Evolutionary conservation across 2,329 filamentous ascomycete genomes (phyloP).

Genomic region (Phyllosticta ampelicida): DNA sequence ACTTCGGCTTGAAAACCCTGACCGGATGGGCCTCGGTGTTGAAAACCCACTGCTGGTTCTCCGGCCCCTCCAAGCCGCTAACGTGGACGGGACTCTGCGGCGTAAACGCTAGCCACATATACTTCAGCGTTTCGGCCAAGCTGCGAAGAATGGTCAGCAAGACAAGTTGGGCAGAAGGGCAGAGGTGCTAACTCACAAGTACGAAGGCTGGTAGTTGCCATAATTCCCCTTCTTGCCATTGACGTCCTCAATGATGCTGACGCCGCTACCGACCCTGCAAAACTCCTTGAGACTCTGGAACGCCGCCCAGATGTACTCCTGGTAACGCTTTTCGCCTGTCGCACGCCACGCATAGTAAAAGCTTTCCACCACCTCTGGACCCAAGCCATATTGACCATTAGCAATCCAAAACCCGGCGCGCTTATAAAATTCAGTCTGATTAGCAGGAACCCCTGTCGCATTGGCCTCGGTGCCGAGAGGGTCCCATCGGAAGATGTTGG

Average conservation of each 20-base stretch:
- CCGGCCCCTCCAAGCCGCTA: constrained; percentile 23
- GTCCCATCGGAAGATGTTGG: constrained; percentile 46
- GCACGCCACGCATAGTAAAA: constrained; percentile 80
- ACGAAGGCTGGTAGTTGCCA: constrained; percentile 69
- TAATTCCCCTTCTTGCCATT: constrained; percentile 51
- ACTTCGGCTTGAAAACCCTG: constrained; percentile 24
- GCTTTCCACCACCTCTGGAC: constrained; percentile 73
- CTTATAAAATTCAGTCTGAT: constrained; percentile 47
- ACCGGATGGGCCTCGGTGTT: constrained; percentile 57
- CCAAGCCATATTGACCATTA: constrained; percentile 51
- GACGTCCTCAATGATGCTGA: constrained; percentile 55
- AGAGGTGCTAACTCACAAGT: constrained; percentile 40
- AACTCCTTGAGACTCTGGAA: constrained; percentile 58
- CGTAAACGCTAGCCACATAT: constrained; percentile 61
- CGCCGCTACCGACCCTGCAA: constrained; percentile 55
- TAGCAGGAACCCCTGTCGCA: constrained; percentile 7
- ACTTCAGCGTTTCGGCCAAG: constrained; percentile 83
- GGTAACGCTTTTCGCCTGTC: constrained; percentile 65
- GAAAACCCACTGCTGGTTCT: constrained; percentile 47
- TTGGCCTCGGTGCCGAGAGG: not conserved
- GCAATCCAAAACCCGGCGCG: constrained; percentile 62
- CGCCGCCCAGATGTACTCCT: constrained; percentile 74
- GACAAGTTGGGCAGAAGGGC: too few species aligned
- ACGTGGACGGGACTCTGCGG: constrained; percentile 37
- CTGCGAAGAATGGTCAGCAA: constrained; percentile 27